These are phyloP conservation scores for Boletellus deceptivus DNA, from an alignment of 1,284 basidiomycete genomes.

Conservation along the genomic window DNA sequence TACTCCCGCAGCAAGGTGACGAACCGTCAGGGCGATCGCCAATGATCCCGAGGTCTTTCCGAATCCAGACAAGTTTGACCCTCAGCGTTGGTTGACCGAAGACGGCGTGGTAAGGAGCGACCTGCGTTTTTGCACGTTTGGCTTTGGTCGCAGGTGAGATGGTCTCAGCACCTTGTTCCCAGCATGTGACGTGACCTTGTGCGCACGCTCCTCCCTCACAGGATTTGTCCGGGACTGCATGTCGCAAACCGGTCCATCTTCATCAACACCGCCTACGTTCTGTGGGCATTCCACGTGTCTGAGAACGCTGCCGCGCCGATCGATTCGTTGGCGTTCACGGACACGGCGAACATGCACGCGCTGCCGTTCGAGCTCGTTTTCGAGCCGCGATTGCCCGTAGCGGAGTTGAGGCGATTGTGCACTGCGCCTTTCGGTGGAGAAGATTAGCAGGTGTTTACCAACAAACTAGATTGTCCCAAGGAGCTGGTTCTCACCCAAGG, in stretches of 20 bases:
- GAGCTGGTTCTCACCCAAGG: no score
- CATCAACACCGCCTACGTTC: constrained; percentile 21
- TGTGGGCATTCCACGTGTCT: constrained; percentile 28
- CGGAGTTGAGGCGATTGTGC: constrained; percentile 13
- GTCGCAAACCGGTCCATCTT: constrained; percentile 29
- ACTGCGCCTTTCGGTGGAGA: background rate
- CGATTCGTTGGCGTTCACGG: constrained; percentile 20
- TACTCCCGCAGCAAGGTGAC: background rate
- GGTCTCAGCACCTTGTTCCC: background rate
- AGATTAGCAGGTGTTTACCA: no score
- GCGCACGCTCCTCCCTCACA: background rate
- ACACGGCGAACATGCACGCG: constrained; percentile 11
- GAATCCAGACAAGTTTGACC: constrained; percentile 58
- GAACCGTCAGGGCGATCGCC: constrained; percentile 42
- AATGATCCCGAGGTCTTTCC: constrained; percentile 57
- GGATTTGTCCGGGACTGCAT: constrained; percentile 27
- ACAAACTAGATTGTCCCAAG: no score
- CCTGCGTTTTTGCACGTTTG: constrained; percentile 53
- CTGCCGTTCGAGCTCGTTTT: constrained; percentile 20
- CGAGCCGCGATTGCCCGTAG: constrained; percentile 6
- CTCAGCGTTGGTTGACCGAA: constrained; percentile 54
- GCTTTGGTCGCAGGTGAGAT: constrained; percentile 54
- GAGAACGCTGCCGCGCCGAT: constrained; percentile 23
- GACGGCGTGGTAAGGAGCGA: constrained; percentile 50
- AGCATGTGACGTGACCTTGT: no score